A percentile compares a stretch with the other conserved stretches of the same genome.
Conservation (phyloP, 768 basidiomycete genomes). For the Boletellus ananiceps region DNA sequence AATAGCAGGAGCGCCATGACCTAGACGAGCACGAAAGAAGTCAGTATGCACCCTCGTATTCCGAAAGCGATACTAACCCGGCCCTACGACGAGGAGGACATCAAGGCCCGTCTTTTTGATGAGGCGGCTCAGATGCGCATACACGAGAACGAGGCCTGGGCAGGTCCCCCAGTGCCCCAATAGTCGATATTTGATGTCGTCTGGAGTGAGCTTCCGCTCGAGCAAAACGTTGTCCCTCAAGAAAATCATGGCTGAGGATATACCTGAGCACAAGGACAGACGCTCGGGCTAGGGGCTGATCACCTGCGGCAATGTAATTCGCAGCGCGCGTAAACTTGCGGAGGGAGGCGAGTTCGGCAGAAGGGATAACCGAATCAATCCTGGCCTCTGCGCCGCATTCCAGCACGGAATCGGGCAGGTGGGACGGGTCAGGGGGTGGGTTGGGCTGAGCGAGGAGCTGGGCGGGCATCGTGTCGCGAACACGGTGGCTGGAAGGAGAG, state of each 20-base stretch:
- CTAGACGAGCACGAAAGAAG: constrained; percentile 22
- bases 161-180: constrained; percentile 86
- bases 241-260: constrained; percentile 72
- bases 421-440: constrained; percentile 66
- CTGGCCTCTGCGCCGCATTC: constrained; percentile 47
- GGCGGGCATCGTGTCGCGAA: constrained; percentile 45
- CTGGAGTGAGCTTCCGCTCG: constrained; percentile 50
- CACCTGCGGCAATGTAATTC: constrained; percentile 67
- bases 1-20: constrained; percentile 84
- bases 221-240: constrained; percentile 68
- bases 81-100: constrained; percentile 75
- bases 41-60: background rate
- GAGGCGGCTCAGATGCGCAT: constrained; percentile 66
- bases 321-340: constrained; percentile 56
- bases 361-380: constrained; percentile 42
- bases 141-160: constrained; percentile 67
- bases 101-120: constrained; percentile 58
- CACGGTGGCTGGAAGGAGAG: background rate
- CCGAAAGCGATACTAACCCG: constrained; percentile 39
- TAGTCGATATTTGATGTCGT: constrained; percentile 77
- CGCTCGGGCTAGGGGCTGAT: constrained; percentile 8
- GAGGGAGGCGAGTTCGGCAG: constrained; percentile 48
- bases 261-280: background rate
- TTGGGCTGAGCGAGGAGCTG: constrained; percentile 56
- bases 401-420: constrained; percentile 54